Base-by-base conservation (phyloP, 2,329 filamentous ascomycete species). In the Hypoxylon sp. region DNA sequence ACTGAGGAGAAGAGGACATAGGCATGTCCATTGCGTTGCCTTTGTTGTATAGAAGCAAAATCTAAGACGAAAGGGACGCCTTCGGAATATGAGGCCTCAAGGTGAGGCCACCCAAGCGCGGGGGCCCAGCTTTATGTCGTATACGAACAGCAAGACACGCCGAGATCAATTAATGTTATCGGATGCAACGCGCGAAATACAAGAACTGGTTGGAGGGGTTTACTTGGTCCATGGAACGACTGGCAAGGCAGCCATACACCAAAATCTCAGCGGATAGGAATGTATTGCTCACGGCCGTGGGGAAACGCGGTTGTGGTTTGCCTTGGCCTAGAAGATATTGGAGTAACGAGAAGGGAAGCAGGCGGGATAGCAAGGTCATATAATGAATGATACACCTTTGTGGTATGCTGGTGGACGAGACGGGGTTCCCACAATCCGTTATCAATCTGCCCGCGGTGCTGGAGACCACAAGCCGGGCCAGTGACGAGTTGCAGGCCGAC, bases 191-290 rank as follows among this genome's bases (percentile, higher is more conserved):
- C 64, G 65, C 61, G 64, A 71, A 67, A 68, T 67, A 70, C 64
- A 66, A 58, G 38, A 71, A 65, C 61, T 63, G 64, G 55, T 61
- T 65, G 38, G 61, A 65, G 63, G 65, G 69, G 58, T 70, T 69
- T 71, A 70, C 69, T 71, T 66, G 70, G 72, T 76, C 74, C 74
- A 76, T 76, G 71, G 74, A 74, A 75, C 67, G 63, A 57, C 58
- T 70, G 62, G 45, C 48, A 69, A 55, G 59, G 56, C 50, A 65
- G 48, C 59, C 51, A 67, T 67, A 69, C 40, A 59, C 59, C 45
- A 33, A 28, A 51, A 24, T 59, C 36, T 45, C 24, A 50, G 45
- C 22, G n/a, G 42, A 36, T 45, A 49, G 46, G 50, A 18, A 18
- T 49, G n/a, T 22, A 12, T 55, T 38, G 48, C 28, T 67, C 61